Evolutionary conservation across 2,329 filamentous ascomycete genomes (phyloP).

Genomic region (Arthrobotrys pseudoclavata): DNA sequence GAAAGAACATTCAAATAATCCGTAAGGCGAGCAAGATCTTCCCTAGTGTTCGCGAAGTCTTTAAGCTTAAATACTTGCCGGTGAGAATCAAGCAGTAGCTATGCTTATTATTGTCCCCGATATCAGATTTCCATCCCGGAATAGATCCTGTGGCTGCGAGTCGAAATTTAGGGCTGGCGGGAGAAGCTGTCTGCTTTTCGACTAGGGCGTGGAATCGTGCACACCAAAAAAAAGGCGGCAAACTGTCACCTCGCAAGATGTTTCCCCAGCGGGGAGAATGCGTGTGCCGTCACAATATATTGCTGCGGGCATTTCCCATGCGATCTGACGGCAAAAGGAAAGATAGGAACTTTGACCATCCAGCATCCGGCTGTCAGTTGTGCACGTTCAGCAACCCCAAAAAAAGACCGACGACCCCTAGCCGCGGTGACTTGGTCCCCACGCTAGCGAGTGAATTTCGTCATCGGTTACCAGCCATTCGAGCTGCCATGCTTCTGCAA

Average conservation of each 20-base stretch:
- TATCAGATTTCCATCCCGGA: constrained; percentile 13
- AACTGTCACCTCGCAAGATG: constrained; percentile 11
- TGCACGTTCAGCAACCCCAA: constrained; percentile 15
- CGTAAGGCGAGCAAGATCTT: constrained; percentile 39
- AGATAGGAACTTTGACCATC: constrained; percentile 4
- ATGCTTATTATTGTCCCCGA: constrained; percentile 16
- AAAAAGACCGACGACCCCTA: constrained; percentile 37
- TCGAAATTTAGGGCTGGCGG: constrained; percentile 13
- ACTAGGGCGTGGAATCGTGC: constrained; percentile 16
- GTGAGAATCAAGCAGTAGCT: constrained; percentile 18
- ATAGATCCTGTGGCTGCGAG: constrained; percentile 22
- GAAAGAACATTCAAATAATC: constrained; percentile 8
- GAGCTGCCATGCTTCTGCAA: constrained; percentile 31
- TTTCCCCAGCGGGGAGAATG: neutral
- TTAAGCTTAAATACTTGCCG: constrained; percentile 55
- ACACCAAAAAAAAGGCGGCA: neutral
- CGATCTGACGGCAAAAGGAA: constrained; percentile 11
- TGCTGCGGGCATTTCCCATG: constrained; percentile 11
- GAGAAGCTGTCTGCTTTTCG: constrained; percentile 20
- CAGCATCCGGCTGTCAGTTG: constrained; percentile 26
- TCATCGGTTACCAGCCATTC: constrained; percentile 48
- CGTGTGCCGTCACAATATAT: constrained; percentile 13
- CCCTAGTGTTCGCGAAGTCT: constrained; percentile 27
- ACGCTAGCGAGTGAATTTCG: constrained; percentile 41
- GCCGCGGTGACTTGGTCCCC: constrained; percentile 22